A percentile compares a stretch with the other conserved stretches of the same genome.
These are phyloP conservation scores for Phaeosphaeria sp. DNA, from an alignment of 2,329 filamentous ascomycete genomes.

Conservation along the genomic window DNA sequence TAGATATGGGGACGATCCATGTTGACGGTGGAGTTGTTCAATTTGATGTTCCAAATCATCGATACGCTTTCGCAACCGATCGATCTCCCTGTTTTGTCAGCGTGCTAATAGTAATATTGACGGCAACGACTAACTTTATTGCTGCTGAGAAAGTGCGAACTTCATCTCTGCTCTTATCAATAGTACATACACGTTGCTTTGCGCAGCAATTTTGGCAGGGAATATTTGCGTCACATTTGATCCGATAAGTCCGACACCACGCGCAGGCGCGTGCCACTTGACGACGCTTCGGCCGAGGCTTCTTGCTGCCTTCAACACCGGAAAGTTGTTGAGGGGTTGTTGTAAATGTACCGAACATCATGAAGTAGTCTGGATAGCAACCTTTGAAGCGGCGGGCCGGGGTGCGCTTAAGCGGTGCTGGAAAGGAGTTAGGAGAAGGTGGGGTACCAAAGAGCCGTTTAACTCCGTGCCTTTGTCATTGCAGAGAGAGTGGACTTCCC, in stretches of 20 bases:
- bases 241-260: constrained; percentile 52
- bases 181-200: constrained; percentile 47
- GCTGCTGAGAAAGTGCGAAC: constrained; percentile 27
- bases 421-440: neutral
- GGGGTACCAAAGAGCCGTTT: neutral
- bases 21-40: constrained; percentile 11
- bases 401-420: neutral
- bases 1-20: neutral
- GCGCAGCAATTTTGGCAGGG: constrained; percentile 52
- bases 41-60: constrained; percentile 45
- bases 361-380: neutral
- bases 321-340: neutral
- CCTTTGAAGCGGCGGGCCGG: too few relatives aligned
- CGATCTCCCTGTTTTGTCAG: constrained; percentile 46
- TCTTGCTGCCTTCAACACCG: neutral
- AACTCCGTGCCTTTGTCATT: neutral
- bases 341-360: neutral
- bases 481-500: neutral
- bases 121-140: constrained; percentile 31
- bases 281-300: constrained; percentile 23
- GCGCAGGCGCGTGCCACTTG: constrained; percentile 49
- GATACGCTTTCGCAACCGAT: constrained; percentile 45
- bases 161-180: constrained; percentile 29
- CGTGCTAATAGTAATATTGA: neutral
- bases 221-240: constrained; percentile 52